Evolutionary conservation across 352 stramenopile genomes (phyloP).

Genomic region (Pythium monospermum): DNA sequence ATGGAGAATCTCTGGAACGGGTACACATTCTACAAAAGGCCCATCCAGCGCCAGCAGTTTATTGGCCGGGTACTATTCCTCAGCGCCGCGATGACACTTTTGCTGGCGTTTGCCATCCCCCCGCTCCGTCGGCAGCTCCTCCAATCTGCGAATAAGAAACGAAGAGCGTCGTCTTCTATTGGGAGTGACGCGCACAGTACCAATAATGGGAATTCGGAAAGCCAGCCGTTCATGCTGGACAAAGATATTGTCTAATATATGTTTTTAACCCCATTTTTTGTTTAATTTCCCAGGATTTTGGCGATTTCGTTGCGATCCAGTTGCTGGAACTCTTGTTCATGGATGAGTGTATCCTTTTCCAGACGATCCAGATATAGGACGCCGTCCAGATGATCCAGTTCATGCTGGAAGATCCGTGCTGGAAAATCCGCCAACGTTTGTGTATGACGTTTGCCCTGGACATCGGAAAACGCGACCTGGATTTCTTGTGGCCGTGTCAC

Average conservation of each 20-base stretch:
- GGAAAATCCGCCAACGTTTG: constrained; percentile 67
- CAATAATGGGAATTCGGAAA: too few species aligned
- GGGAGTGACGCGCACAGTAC: too few species aligned
- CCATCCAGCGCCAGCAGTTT: constrained; percentile 18
- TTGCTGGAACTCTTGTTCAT: constrained; percentile 76
- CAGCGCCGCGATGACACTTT: constrained; percentile 22
- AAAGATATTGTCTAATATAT: constrained; percentile 21
- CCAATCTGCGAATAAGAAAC: constrained; percentile 6
- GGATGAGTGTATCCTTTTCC: constrained; percentile 62
- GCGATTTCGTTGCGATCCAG: constrained; percentile 58
- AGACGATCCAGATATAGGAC: constrained; percentile 75
- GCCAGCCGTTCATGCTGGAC: too few species aligned
- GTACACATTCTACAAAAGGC: constrained; percentile 65
- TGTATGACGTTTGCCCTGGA: constrained; percentile 40
- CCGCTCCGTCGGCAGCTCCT: constrained; percentile 6
- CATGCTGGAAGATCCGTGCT: constrained; percentile 82
- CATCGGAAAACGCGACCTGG: constrained; percentile 56
- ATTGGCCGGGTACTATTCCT: constrained; percentile 24
- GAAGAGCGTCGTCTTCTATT: constrained; percentile 1
- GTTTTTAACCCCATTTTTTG: too few species aligned
- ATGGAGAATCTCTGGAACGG: constrained; percentile 77
- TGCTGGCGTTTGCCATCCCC: constrained; percentile 5
- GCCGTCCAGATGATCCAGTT: constrained; percentile 75
- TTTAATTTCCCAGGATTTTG: constrained; percentile 45
- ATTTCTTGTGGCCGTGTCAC: constrained; percentile 59